Percentiles rank a stretch among this genome's conserved stretches.
Evolutionary conservation across 2,329 filamentous ascomycete species (phyloP).

Genomic region (Trichothecium roseum): DNA sequence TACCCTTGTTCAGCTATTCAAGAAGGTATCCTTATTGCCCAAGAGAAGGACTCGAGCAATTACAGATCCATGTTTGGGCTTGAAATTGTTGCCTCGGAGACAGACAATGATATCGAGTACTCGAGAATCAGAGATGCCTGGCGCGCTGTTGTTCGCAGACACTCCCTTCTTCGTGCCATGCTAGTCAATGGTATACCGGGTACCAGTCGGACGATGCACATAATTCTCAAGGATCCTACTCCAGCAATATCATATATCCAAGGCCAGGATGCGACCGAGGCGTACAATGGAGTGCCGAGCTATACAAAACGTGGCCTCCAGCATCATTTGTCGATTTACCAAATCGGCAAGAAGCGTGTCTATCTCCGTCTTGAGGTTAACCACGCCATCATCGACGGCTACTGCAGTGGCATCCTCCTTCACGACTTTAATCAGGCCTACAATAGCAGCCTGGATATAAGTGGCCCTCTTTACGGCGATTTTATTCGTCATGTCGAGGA

Average conservation of each 20-base stretch:
- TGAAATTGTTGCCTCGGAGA: too few species aligned
- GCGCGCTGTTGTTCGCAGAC: conserved; percentile 6
- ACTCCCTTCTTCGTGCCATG: conserved; percentile 8
- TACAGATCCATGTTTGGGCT: conserved; percentile 4
- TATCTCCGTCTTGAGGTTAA: conserved; percentile 1
- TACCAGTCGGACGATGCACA: conserved; percentile 4
- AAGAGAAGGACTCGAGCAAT: conserved; percentile 7
- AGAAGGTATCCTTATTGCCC: conserved; percentile 11
- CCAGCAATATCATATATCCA: background rate
- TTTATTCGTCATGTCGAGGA: conserved; percentile 1
- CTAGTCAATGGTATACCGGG: conserved; percentile 6
- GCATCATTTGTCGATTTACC: background rate
- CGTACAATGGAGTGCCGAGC: background rate
- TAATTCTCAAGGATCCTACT: conserved; percentile 5
- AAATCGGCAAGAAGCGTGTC: background rate
- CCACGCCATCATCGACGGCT: conserved; percentile 3
- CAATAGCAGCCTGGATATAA: background rate
- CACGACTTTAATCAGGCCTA: conserved; percentile 1
- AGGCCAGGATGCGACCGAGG: too few species aligned
- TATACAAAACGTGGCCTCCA: background rate
- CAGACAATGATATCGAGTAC: background rate
- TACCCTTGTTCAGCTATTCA: conserved; percentile 13
- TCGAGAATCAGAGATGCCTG: conserved; percentile 4
- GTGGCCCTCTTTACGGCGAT: background rate
- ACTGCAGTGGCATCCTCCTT: conserved; percentile 1